Evolutionary conservation across 306 rosid species (phyloP), one percentile per base, ranked within the genome.

Genomic region (Alnus glutinosa): DNA sequence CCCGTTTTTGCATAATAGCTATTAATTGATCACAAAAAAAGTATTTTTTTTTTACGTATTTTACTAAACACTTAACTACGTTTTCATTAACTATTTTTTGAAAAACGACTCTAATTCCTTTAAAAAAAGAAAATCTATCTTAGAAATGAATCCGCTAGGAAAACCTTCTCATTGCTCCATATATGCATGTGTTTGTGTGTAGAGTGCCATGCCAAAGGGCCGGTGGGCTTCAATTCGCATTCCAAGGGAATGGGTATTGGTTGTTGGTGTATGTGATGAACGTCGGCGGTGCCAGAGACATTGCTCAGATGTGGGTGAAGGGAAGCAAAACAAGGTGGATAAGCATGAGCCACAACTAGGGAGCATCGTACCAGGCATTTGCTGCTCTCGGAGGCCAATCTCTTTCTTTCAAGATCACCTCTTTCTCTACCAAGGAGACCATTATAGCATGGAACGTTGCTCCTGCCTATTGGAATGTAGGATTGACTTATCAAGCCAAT

Each of bases 181-280:
- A 23, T 23, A 23, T 23, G 12, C 32, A 9, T n/a, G 23, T 68
- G 7, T 14, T 12, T 23, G 6, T 37, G 28, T 5, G 57, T 32
- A 92, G 99, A 74, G 98, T 95, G 42, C 92, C 98, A 1, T 95
- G 99, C 73, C 15, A 32, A 0, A 86, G 84, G 66, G 54, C 28
- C 1, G 96, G 93, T 18, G 99, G 98, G 57, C 70, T 95, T 13
- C 39, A 89, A 84, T 91, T 95, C 58, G 47, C 82, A 2, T 90
- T 95, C 73, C 99, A 95, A 75, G 98, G 97, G 49, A 95, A 95
- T 58, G 96, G 96, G 47, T 91, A 95, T 55, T 95, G 99, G 99
- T 10, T 93, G 30, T 78, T 95, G 89, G 99, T 91, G 70, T 93
- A 95, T 3, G 94, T 91, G 81, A 93, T 93, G 99, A 95, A 95